Evolutionary conservation across 192 early-diverging fungal genomes (phyloP), one percentile per base, ranked within the genome.

Genomic region (Coemansia sp.): DNA sequence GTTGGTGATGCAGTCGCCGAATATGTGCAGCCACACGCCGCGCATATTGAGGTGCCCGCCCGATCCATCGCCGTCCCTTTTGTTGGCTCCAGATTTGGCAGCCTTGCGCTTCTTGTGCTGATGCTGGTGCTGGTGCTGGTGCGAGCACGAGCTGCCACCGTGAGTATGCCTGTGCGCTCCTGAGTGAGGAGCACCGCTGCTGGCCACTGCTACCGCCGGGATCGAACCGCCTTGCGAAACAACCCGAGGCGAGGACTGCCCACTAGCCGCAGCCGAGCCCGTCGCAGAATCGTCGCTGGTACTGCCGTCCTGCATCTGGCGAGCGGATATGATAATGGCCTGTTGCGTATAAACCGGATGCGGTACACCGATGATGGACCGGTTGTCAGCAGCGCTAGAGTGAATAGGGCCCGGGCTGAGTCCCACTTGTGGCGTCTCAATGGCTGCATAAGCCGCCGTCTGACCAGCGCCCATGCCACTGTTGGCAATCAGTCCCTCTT

Each of bases 1-100:
- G 58, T 91, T 92, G 31, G 92, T 94, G 18, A 97, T 84, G 5
- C 93, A 91, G 76, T 98, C 96, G 52, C 96, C 95, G 18, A 96
- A 77, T 33, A 96, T 91, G 81, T 98, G 95, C 44, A 98, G 79
- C 81, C 95, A 95, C 12, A 98, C 87, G 57, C 88, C 89, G 24
- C 73, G 87, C 88, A 91, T 90, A 72, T 92, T 91, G 66, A 92
- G 75, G 61, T 85, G 80, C 5, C 85, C 70, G 55, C 73, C 70
- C 53, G 70, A 43, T 1, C 24, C 64, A 20, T 65, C 73, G 49
- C 68, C 52, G 43, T 64, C 38, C 10, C 53, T 52, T 47, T 58
- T 72, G 76, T 31, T 44, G 22, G 46, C 78, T 58, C 65, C 57
- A 29, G 18, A 41, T 43, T 58, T 73, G 41, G 33, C 74, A 65